Percentiles rank a stretch among this genome's conserved stretches.
Evolutionary conservation across 129 eudicot species (phyloP).

Genomic region (Arctium minus): DNA sequence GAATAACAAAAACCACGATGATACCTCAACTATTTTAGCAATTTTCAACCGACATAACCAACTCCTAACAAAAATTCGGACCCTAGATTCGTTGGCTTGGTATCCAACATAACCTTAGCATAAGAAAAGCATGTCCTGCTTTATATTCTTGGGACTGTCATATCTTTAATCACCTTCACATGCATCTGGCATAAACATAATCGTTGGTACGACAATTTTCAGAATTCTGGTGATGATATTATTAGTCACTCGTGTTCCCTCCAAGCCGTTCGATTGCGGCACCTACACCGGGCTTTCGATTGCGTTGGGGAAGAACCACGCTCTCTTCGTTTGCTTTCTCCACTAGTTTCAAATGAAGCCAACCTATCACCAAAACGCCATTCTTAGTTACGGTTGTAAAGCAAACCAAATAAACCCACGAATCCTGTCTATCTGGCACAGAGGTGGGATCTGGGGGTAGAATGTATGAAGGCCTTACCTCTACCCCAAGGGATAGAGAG

Average conservation of each 20-base stretch:
- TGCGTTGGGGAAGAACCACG: conserved; percentile 21
- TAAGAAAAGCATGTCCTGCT: neutral
- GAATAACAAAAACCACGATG: neutral
- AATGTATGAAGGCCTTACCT: no score
- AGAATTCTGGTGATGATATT: neutral
- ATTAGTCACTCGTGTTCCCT: conserved; percentile 46
- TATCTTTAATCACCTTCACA: neutral
- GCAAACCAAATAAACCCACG: no score
- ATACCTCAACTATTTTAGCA: neutral
- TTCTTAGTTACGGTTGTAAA: neutral
- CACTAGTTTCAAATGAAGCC: conserved; percentile 90
- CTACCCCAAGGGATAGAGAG: no score
- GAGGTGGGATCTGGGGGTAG: no score
- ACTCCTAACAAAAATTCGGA: neutral
- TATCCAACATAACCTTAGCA: neutral
- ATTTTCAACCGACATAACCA: neutral
- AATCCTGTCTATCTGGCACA: no score
- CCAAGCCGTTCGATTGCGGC: conserved; percentile 86
- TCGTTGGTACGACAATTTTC: neutral
- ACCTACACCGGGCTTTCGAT: conserved; percentile 50
- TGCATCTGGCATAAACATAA: neutral
- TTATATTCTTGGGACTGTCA: neutral
- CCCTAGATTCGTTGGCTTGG: neutral
- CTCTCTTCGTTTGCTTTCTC: conserved; percentile 82
- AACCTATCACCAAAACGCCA: conserved; percentile 46